phyloP scores from a whole-genome alignment of 805 yeast species.

The Candida railenensis region DNA sequence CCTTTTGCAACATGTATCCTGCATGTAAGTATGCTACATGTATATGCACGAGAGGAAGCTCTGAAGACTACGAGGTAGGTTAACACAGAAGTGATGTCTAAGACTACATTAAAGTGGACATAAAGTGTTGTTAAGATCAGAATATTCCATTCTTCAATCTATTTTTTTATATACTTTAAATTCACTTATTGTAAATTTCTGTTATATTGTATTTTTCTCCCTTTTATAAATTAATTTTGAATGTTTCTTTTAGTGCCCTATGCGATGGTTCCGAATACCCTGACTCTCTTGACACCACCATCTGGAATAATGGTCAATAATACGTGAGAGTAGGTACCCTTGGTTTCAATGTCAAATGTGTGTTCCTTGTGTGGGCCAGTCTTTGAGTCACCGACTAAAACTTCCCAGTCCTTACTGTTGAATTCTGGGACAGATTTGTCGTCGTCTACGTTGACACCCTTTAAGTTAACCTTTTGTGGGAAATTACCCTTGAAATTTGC shows the following conservation, averaged over 20 bases:
- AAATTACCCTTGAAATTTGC: slow-evolving; percentile 94
- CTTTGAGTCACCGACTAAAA: slow-evolving; percentile 63
- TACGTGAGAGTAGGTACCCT: slow-evolving; percentile 59
- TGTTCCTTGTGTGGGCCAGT: slow-evolving; percentile 88
- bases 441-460: slow-evolving; percentile 46
- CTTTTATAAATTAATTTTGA: too few species aligned
- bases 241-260: not conserved
- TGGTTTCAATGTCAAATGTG: slow-evolving; percentile 35
- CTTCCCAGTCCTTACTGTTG: slow-evolving; percentile 56
- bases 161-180: too few species aligned
- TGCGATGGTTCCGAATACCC: slow-evolving; percentile 67
- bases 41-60: not conserved
- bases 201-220: too few species aligned
- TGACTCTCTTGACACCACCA: slow-evolving; percentile 91
- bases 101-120: too few species aligned
- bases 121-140: too few species aligned
- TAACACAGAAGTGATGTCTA: too few species aligned
- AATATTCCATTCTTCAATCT: too few species aligned
- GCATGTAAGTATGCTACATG: not conserved
- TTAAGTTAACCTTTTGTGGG: slow-evolving; percentile 77
- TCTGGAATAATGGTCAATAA: slow-evolving; percentile 87
- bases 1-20: not conserved
- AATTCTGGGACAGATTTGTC: slow-evolving; percentile 37
- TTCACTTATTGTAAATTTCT: too few species aligned
- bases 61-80: not conserved